Percentiles rank a stretch among this genome's conserved stretches.
Evolutionary conservation across 2,329 filamentous ascomycete genomes (phyloP).

Genomic region (Colletotrichum gloeosporioides): DNA sequence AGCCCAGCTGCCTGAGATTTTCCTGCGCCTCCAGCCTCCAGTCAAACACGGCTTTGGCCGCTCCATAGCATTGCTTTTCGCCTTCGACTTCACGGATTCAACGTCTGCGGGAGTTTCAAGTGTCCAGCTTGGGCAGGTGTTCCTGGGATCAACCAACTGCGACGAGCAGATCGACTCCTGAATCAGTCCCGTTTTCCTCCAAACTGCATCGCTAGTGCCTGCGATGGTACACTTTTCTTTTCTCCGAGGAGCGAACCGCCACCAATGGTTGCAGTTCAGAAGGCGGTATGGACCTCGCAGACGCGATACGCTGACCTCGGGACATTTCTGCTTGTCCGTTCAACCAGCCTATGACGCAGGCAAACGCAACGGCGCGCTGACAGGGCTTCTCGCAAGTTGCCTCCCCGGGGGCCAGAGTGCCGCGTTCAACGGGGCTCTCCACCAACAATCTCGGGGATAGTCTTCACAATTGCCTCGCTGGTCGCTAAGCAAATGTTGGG

Average conservation of each 20-base stretch:
- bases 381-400: background rate
- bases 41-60: background rate
- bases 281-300: background rate
- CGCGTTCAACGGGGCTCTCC: background rate
- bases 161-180: background rate
- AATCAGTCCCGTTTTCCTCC: background rate
- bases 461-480: slow-evolving; percentile 7
- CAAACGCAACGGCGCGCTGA: background rate
- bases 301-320: background rate
- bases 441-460: slow-evolving; percentile 19
- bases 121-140: background rate
- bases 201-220: background rate
- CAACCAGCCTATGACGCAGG: background rate
- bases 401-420: background rate
- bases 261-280: background rate
- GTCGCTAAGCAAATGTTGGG: background rate
- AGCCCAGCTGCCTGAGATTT: background rate
- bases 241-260: background rate
- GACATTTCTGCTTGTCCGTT: background rate
- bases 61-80: background rate
- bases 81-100: background rate
- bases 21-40: background rate
- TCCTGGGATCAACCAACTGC: background rate
- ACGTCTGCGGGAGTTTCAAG: background rate
- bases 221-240: background rate